These are phyloP conservation scores for Ceratobasidium sp. DNA, from an alignment of 1,284 basidiomycete species.

Conservation along the genomic window DNA sequence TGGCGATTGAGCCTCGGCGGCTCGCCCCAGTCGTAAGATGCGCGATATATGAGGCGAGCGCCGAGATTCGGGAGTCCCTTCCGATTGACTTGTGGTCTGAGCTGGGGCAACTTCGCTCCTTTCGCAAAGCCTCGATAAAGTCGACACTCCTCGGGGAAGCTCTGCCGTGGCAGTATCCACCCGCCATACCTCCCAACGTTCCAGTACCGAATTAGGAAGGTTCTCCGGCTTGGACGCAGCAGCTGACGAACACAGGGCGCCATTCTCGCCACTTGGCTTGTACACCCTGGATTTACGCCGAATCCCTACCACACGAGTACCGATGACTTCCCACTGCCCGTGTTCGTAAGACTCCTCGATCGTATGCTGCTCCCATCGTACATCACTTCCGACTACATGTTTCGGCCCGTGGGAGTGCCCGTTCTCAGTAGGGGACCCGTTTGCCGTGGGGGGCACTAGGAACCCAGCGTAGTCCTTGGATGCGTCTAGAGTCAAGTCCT, in stretches of 20 bases:
- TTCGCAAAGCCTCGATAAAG: constrained; percentile 18
- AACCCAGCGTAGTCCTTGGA: constrained; percentile 24
- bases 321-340: constrained; percentile 70
- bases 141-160: constrained; percentile 10
- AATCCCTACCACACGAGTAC: constrained; percentile 64
- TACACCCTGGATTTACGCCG: constrained; percentile 47
- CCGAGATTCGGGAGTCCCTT: constrained; percentile 1
- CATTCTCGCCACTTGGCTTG: constrained; percentile 40
- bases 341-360: constrained; percentile 67
- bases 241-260: neutral
- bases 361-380: constrained; percentile 56
- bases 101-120: neutral
- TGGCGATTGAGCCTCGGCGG: constrained; percentile 40
- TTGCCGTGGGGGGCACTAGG: constrained; percentile 7
- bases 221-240: constrained; percentile 50
- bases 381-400: constrained; percentile 38
- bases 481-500: constrained; percentile 15
- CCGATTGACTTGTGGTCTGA: constrained; percentile 5
- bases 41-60: constrained; percentile 36
- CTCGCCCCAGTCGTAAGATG: constrained; percentile 34
- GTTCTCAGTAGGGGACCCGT: constrained; percentile 6
- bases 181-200: constrained; percentile 80
- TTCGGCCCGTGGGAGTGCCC: constrained; percentile 10
- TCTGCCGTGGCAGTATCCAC: constrained; percentile 60
- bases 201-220: constrained; percentile 65